Percentiles rank a stretch among this genome's conserved stretches.
Evolutionary conservation across 176 grass and related monocot genomes (phyloP).

Genomic region (Puya raimondii): DNA sequence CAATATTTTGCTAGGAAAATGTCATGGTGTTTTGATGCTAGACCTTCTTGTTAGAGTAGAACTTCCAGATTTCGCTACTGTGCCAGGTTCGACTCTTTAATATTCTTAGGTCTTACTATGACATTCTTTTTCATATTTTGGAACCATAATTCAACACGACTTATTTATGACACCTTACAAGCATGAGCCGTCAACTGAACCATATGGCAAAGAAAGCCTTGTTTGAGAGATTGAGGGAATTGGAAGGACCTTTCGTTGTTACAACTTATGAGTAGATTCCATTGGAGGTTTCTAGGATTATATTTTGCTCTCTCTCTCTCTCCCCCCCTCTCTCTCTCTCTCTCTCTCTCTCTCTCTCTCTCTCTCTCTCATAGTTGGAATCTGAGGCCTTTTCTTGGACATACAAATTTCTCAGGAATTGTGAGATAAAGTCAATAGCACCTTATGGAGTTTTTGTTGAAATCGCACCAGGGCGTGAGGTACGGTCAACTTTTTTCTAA

Average conservation of each 20-base stretch:
- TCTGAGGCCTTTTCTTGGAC: conserved; percentile 13
- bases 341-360: neutral
- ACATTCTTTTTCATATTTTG: no score
- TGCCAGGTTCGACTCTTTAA: no score
- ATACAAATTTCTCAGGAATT: conserved; percentile 46
- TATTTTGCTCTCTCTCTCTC: neutral
- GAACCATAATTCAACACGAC: no score
- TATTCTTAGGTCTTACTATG: no score
- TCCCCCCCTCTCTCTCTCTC: neutral
- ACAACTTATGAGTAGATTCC: neutral
- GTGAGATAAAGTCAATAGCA: conserved; percentile 86
- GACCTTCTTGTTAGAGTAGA: neutral
- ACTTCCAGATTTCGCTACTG: no score
- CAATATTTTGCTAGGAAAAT: neutral
- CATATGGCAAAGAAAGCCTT: no score
- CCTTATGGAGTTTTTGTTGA: conserved; percentile 90
- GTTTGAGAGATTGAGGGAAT: neutral
- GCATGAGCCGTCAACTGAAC: no score
- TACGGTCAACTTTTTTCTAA: conserved; percentile 10
- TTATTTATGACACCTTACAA: no score
- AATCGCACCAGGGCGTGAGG: conserved; percentile 94
- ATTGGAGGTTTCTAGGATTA: neutral
- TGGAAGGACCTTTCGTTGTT: neutral
- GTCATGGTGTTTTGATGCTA: neutral
- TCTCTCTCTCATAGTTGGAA: neutral